phyloP scores from a whole-genome alignment of 768 basidiomycete species.

The Russula vinacea region DNA sequence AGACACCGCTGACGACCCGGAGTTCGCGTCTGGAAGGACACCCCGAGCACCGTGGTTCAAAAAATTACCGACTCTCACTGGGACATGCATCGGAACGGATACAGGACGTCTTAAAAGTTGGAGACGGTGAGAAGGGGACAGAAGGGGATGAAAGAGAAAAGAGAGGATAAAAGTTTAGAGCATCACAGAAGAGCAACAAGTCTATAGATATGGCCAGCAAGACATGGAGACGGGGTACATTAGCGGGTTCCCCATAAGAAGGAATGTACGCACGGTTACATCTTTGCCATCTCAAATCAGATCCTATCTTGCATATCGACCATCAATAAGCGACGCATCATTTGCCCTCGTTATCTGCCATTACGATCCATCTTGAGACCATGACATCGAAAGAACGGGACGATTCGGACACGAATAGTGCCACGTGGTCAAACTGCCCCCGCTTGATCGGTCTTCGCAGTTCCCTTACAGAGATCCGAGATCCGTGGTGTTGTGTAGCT shows the following conservation, averaged over 20 bases:
- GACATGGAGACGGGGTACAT: background rate
- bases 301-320: background rate
- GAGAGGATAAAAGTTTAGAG: constrained; percentile 16
- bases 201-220: background rate
- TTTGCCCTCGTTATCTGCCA: background rate
- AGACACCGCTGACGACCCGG: constrained; percentile 3
- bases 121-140: constrained; percentile 27
- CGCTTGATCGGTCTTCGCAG: too few relatives aligned
- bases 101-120: constrained; percentile 16
- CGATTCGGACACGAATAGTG: too few relatives aligned
- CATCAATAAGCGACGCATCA: background rate
- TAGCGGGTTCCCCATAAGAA: background rate
- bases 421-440: too few relatives aligned
- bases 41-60: constrained; percentile 25
- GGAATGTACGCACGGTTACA: background rate
- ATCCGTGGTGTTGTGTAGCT: too few relatives aligned
- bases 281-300: background rate
- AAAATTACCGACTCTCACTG: constrained; percentile 8
- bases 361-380: background rate
- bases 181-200: background rate
- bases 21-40: background rate
- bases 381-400: too few relatives aligned
- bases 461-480: too few relatives aligned
- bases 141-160: constrained; percentile 9
- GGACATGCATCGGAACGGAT: constrained; percentile 19